Base-by-base conservation (phyloP, 371 early-diverging fungal genomes). In the Cokeromyces recurvatus region DNA sequence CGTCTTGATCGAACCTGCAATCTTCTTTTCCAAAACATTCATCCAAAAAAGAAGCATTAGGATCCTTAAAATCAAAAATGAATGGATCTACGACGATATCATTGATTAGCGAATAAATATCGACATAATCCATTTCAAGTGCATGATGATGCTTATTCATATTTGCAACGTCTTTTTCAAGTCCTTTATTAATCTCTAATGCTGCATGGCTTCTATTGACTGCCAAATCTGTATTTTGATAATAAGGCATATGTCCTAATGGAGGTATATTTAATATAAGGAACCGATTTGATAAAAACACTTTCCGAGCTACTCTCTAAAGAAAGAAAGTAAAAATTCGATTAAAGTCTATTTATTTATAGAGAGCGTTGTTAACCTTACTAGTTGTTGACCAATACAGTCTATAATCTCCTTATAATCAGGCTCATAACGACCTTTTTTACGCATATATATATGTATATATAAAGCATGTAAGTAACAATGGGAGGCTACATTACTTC, bases 241-340 rank as follows among this genome's bases (percentile, higher is more conserved):
- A 69, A 46, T 49, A 73, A 10, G 74, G 74, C 65, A 69, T 65
- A 6, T 47, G 39, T 38, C 61, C 65, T 39, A 73, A 31, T 3
- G 74, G 74, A 6, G 65, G 63, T 0, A 67, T 46, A 42, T 73
- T 69, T 10, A 73, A 56, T n/a, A 73, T 49, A 12, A 73, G 36
- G 38, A 65, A 60, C 16, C 53, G 51, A 23, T 54, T 52, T 3
- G 65, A 61, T 17, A 56, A 29, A 45, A 64, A 66, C 4, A 59
- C 51, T 38, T 58, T 62, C 6, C 61, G 63, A 27, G 69, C 51
- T 44, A 34, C 49, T 51, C 49, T 68, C 50, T 54, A 50, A 29
- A 15, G 40, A 11, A 16, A 16, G 11, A 12, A 21, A n/a, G n/a
- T 32, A 31, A 23, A 19, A 20, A 14, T 20, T 32, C 17, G 4